Conservation (phyloP, 75 land plant genomes). For the Pinus albicaulis region DNA sequence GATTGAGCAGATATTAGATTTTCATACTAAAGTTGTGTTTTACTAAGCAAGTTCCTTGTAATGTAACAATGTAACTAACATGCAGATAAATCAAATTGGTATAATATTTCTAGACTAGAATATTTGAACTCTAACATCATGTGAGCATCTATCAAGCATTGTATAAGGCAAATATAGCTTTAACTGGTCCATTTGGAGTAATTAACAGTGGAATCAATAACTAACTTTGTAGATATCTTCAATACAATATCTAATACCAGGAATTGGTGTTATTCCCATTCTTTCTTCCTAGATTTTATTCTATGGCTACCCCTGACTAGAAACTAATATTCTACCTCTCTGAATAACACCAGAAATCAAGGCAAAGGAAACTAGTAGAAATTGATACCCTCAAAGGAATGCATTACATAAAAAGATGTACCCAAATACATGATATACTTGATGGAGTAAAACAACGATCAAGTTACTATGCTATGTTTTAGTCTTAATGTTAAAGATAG, state of each 20-base stretch:
- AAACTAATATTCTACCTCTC: neutral
- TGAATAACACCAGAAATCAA: neutral
- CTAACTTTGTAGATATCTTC: neutral
- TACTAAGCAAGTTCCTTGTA: neutral
- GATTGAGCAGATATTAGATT: neutral
- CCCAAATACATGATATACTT: neutral
- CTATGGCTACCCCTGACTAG: neutral
- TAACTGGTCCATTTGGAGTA: neutral
- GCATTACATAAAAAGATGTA: neutral
- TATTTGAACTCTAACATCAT: neutral
- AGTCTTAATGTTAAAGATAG: neutral
- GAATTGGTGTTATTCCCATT: neutral
- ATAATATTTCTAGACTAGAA: neutral
- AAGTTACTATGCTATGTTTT: neutral
- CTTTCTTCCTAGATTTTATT: neutral
- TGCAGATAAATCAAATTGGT: neutral
- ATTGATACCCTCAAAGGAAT: neutral
- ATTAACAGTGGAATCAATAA: neutral
- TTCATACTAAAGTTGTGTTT: neutral
- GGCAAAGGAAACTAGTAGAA: neutral
- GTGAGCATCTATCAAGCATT: neutral
- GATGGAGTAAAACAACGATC: too few relatives aligned
- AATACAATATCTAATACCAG: neutral
- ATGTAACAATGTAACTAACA: neutral
- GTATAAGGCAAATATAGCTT: neutral